Conservation (phyloP, 345 rosid species). For the Gossypium bickii region DNA sequence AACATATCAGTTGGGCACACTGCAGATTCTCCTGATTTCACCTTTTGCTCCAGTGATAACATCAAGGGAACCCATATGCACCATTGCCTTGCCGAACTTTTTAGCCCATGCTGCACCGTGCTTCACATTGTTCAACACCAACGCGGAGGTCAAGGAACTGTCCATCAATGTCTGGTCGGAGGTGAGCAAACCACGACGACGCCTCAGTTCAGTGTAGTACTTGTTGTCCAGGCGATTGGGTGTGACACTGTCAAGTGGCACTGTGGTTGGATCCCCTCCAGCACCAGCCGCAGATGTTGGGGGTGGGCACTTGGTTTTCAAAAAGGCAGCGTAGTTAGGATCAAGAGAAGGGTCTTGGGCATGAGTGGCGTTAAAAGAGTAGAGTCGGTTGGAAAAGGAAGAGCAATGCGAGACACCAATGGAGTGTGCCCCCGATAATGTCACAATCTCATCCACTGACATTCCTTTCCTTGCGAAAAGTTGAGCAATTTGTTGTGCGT, state of each 20-base stretch:
- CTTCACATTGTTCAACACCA: not conserved
- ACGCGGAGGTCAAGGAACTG: conserved; percentile 9
- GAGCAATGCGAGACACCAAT: conserved; percentile 41
- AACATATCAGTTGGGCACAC: not conserved
- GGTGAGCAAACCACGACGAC: conserved; percentile 30
- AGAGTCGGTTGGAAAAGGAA: conserved; percentile 32
- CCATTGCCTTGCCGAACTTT: conserved; percentile 3
- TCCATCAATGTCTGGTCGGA: conserved; percentile 36
- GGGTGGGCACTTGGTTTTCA: conserved; percentile 39
- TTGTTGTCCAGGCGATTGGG: conserved; percentile 27
- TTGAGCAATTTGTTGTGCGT: conserved; percentile 25
- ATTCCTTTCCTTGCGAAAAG: conserved; percentile 33
- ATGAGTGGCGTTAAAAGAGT: conserved; percentile 30
- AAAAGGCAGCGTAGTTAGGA: conserved; percentile 19
- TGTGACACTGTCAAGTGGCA: conserved; percentile 23
- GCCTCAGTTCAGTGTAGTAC: conserved; percentile 30
- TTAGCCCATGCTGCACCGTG: not conserved
- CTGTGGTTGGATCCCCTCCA: conserved; percentile 10
- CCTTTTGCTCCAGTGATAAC: too few species aligned
- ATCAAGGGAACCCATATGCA: not conserved
- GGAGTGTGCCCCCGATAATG: conserved; percentile 46
- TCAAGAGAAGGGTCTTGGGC: conserved; percentile 36
- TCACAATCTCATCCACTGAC: conserved; percentile 40
- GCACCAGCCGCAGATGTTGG: not conserved
- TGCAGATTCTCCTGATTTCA: too few species aligned